phyloP scores from a whole-genome alignment of 257 asterid genomes.

The Eustoma russellianum region DNA sequence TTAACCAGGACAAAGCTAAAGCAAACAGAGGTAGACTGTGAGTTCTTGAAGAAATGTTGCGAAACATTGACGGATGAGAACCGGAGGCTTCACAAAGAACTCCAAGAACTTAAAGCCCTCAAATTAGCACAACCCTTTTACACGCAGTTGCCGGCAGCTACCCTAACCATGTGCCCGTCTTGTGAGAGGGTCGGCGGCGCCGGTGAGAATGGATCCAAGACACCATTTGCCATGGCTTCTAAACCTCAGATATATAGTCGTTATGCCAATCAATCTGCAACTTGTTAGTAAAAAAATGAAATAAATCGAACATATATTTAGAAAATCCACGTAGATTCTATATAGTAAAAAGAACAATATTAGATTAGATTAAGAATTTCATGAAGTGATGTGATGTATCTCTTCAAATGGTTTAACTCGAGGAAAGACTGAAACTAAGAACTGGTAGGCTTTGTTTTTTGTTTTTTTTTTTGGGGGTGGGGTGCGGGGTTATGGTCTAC shows the following conservation, averaged over 20 bases:
- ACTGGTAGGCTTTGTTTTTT: too few species aligned
- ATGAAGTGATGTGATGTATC: too few species aligned
- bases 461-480: too few species aligned
- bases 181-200: constrained; percentile 57
- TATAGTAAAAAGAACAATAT: too few species aligned
- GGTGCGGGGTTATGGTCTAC: too few species aligned
- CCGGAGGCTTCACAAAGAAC: constrained; percentile 75
- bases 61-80: constrained; percentile 85
- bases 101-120: constrained; percentile 72
- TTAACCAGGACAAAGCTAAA: constrained; percentile 75
- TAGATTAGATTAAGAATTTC: too few species aligned
- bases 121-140: constrained; percentile 73
- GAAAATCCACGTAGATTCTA: too few species aligned
- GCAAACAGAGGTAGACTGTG: constrained; percentile 96
- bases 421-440: too few species aligned
- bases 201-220: constrained; percentile 29
- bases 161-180: constrained; percentile 70
- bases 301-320: too few species aligned
- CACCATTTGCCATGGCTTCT: constrained; percentile 27
- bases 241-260: constrained; percentile 47
- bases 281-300: constrained; percentile 27
- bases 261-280: constrained; percentile 52
- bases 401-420: too few species aligned
- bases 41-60: constrained; percentile 82
- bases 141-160: constrained; percentile 68